Evolutionary conservation across 2,329 filamentous ascomycete genomes (phyloP).

Genomic region (Chaetomium olivaceum): DNA sequence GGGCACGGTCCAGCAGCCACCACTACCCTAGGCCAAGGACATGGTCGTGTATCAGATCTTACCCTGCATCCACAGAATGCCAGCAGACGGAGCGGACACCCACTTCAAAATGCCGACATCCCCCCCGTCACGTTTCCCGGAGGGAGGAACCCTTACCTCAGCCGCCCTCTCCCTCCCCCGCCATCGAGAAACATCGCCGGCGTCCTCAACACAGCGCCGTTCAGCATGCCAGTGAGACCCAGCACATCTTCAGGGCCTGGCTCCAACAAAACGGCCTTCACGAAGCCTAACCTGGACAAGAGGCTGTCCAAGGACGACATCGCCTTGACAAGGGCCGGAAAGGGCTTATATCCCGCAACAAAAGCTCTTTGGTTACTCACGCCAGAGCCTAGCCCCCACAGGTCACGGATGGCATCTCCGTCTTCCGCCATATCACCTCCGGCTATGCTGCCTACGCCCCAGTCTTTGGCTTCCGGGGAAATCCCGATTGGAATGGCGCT

Average conservation of each 20-base stretch:
- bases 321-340: conserved; percentile 35
- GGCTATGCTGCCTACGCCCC: conserved; percentile 46
- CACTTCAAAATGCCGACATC: conserved; percentile 39
- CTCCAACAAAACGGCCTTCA: conserved; percentile 35
- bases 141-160: conserved; percentile 36
- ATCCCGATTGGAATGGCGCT: conserved; percentile 71
- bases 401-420: conserved; percentile 29
- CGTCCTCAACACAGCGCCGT: conserved; percentile 28
- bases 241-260: conserved; percentile 45
- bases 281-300: conserved; percentile 40
- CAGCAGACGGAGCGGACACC: conserved; percentile 28
- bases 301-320: conserved; percentile 50
- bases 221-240: conserved; percentile 42
- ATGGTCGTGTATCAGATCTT: conserved; percentile 41
- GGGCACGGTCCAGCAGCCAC: conserved; percentile 36
- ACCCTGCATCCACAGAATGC: conserved; percentile 37
- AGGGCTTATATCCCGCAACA: conserved; percentile 36
- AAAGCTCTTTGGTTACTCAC: conserved; percentile 47
- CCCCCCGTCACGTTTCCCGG: conserved; percentile 36
- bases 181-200: conserved; percentile 33
- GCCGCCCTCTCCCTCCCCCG: conserved; percentile 37
- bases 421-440: conserved; percentile 39
- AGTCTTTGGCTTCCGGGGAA: conserved; percentile 46
- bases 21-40: conserved; percentile 31
- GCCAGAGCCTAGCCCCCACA: conserved; percentile 44